Conservation (phyloP, 495 filamentous ascomycete species). For the Immersiella caudata region DNA sequence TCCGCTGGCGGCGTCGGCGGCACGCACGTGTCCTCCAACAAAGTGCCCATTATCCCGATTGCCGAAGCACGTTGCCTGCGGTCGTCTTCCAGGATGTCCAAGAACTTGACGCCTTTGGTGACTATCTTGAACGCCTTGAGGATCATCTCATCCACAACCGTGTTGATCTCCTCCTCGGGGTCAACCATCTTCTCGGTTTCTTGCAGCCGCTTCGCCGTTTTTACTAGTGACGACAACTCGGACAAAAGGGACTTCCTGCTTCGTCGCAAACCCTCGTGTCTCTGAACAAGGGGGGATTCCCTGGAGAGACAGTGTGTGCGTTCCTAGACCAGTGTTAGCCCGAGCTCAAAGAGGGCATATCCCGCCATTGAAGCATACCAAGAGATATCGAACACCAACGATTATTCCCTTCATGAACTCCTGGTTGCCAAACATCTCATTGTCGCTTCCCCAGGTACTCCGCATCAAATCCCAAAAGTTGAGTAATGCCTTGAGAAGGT, state of each 20-base stretch:
- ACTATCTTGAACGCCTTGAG: conserved; percentile 92
- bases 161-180: conserved; percentile 65
- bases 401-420: conserved; percentile 91
- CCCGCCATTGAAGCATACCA: conserved; percentile 61
- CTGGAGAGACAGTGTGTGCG: conserved; percentile 83
- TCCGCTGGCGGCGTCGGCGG: conserved; percentile 77
- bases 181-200: conserved; percentile 56
- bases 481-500: conserved; percentile 80
- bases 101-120: conserved; percentile 84
- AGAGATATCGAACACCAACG: conserved; percentile 83
- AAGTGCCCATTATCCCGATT: conserved; percentile 60
- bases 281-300: conserved; percentile 72
- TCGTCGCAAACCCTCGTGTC: conserved; percentile 73
- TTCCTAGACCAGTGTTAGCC: conserved; percentile 59
- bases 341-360: not conserved
- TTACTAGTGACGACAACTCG: conserved; percentile 86
- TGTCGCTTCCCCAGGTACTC: conserved; percentile 65
- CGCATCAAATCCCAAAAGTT: conserved; percentile 91
- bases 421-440: conserved; percentile 76
- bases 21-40: conserved; percentile 62
- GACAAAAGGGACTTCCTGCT: conserved; percentile 84
- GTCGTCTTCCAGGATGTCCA: conserved; percentile 87
- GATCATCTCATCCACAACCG: conserved; percentile 87
- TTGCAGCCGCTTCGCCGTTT: conserved; percentile 80
- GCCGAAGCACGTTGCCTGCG: conserved; percentile 52